A percentile compares a stretch with the other conserved stretches of the same genome.
Evolutionary conservation across 83 land plant species (phyloP).

Genomic region (Thuja plicata): DNA sequence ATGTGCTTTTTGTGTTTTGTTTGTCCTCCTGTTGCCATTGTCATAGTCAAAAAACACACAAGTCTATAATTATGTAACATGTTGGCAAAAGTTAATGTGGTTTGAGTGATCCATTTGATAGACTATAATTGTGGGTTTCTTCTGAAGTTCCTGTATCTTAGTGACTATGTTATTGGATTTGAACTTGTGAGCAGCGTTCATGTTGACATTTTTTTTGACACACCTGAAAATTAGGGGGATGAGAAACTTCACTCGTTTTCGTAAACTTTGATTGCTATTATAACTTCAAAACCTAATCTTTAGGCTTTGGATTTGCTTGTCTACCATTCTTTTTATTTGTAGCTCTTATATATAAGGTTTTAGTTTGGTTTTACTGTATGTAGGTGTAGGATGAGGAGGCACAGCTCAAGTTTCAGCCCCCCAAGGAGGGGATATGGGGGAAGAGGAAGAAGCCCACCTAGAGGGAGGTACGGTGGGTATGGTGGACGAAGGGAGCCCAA

Average conservation of each 20-base stretch:
- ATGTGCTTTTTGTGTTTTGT: background rate
- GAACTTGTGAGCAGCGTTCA: background rate
- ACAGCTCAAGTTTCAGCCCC: slow-evolving; percentile 53
- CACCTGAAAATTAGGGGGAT: background rate
- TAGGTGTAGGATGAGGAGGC: slow-evolving; percentile 39
- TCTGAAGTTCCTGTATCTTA: too few relatives aligned
- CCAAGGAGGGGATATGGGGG: slow-evolving; percentile 67
- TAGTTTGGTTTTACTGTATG: background rate
- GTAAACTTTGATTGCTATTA: too few relatives aligned
- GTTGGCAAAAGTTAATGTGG: too few relatives aligned
- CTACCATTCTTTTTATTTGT: too few relatives aligned
- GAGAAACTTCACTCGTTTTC: background rate
- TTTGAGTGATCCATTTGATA: too few relatives aligned
- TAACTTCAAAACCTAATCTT: background rate
- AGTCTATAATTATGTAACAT: too few relatives aligned
- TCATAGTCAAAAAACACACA: too few relatives aligned
- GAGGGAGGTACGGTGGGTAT: slow-evolving; percentile 43
- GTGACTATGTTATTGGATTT: background rate
- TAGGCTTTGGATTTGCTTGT: background rate
- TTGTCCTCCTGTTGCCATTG: background rate
- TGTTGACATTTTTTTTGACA: background rate
- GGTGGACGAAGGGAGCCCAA: slow-evolving; percentile 53
- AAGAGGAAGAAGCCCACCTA: slow-evolving; percentile 53
- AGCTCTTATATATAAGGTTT: background rate
- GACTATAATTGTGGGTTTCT: too few relatives aligned